A percentile compares a stretch with the other conserved stretches of the same genome.
Conservation (phyloP, 805 yeast species). For the Candida mattraensis region DNA sequence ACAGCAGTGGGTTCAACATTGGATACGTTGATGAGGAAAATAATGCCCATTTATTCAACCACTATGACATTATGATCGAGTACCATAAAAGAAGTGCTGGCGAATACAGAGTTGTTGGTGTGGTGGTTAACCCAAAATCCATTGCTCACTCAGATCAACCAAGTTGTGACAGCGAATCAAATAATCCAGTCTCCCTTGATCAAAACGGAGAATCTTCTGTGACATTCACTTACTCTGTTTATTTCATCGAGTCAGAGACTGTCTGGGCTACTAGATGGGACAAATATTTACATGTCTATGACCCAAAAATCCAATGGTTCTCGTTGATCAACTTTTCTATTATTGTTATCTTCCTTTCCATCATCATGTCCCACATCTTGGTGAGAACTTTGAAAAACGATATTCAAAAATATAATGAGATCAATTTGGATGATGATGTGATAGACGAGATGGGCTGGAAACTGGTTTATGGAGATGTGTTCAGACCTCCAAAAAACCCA, state of each 20-base stretch:
- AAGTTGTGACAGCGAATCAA: constrained; percentile 18
- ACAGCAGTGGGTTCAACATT: constrained; percentile 78
- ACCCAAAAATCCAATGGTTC: constrained; percentile 95
- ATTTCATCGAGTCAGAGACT: constrained; percentile 65
- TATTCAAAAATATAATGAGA: constrained; percentile 83
- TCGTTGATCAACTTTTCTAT: constrained; percentile 84
- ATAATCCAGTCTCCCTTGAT: constrained; percentile 46
- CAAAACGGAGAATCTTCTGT: constrained; percentile 56
- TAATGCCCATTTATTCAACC: constrained; percentile 70
- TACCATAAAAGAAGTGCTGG: constrained; percentile 74
- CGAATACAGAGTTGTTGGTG: constrained; percentile 87
- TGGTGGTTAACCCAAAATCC: constrained; percentile 71
- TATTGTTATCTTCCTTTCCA: constrained; percentile 73
- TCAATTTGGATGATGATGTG: constrained; percentile 81
- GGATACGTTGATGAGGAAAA: constrained; percentile 62
- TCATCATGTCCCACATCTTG: constrained; percentile 76
- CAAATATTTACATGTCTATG: constrained; percentile 86
- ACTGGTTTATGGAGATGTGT: constrained; percentile 90
- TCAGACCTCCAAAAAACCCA: constrained; percentile 74
- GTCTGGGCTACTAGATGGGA: constrained; percentile 99
- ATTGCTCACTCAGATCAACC: constrained; percentile 22
- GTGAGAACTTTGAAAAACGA: constrained; percentile 80
- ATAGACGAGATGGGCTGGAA: constrained; percentile 98
- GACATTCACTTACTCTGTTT: constrained; percentile 81
- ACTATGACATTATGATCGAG: constrained; percentile 74